Percentiles rank a stretch among this genome's conserved stretches.
Conservation (phyloP, 441 rosid genomes). For the Pelargonium myrrhifolium region DNA sequence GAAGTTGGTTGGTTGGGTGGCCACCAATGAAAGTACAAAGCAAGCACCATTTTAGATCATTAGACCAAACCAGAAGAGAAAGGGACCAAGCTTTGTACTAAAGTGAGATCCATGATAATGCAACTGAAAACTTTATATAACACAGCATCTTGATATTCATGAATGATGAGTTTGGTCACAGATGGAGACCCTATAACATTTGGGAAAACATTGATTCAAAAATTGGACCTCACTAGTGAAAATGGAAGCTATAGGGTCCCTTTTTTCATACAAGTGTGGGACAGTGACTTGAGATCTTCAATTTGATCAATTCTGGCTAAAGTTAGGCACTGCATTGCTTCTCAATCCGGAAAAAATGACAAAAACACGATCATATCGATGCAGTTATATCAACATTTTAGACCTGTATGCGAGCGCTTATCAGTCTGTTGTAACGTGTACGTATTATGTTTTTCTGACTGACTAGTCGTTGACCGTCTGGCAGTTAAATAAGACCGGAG, state of each 20-base stretch:
- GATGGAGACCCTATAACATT: conserved; percentile 1
- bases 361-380: too few relatives aligned
- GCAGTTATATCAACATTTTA: too few relatives aligned
- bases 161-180: neutral
- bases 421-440: too few relatives aligned
- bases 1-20: conserved; percentile 5
- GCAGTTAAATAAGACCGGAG: too few relatives aligned
- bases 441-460: too few relatives aligned
- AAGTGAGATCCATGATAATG: neutral
- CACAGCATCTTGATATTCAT: neutral
- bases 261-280: neutral
- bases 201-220: conserved; percentile 2
- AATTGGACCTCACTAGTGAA: conserved; percentile 1
- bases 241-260: neutral
- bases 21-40: neutral
- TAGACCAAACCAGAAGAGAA: conserved; percentile 1
- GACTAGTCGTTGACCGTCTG: too few relatives aligned
- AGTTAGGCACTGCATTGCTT: too few relatives aligned
- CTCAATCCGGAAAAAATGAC: too few relatives aligned
- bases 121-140: conserved; percentile 1
- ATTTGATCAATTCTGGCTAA: neutral
- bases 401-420: too few relatives aligned
- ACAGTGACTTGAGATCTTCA: neutral
- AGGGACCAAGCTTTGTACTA: neutral
- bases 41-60: neutral